A percentile compares a stretch with the other conserved stretches of the same genome.
These are phyloP conservation scores for Gleditsia sinensis DNA, from an alignment of 306 rosid species.

Conservation along the genomic window DNA sequence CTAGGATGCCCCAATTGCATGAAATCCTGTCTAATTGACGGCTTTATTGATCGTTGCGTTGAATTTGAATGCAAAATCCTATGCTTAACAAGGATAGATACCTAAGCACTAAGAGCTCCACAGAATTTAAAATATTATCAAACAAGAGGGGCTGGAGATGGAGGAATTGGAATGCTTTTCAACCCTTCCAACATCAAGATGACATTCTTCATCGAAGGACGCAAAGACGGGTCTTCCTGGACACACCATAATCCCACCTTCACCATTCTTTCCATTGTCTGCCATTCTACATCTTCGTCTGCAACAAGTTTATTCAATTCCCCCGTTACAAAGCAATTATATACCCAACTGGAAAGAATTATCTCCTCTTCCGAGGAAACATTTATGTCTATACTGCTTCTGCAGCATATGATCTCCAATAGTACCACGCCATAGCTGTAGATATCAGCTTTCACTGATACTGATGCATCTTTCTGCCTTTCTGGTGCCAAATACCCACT, in stretches of 20 bases:
- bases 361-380: conserved; percentile 27
- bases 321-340: conserved; percentile 38
- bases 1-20: too few species aligned
- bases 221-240: conserved; percentile 36
- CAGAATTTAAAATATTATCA: neutral
- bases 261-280: conserved; percentile 45
- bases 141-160: conserved; percentile 19
- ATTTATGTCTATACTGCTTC: conserved; percentile 27
- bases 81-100: too few species aligned
- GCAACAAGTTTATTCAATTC: conserved; percentile 22
- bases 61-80: too few species aligned
- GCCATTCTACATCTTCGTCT: conserved; percentile 35
- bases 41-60: too few species aligned
- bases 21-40: too few species aligned
- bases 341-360: conserved; percentile 38
- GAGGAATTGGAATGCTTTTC: conserved; percentile 43
- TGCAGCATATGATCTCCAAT: conserved; percentile 40
- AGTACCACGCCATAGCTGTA: conserved; percentile 38
- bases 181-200: conserved; percentile 47
- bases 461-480: conserved; percentile 31
- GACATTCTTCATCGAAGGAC: conserved; percentile 42
- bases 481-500: conserved; percentile 47
- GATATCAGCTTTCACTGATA: conserved; percentile 34
- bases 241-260: conserved; percentile 51
- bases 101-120: neutral